phyloP scores from a whole-genome alignment of 2,329 filamentous ascomycete species.

The Cladosporium cucumerinum region DNA sequence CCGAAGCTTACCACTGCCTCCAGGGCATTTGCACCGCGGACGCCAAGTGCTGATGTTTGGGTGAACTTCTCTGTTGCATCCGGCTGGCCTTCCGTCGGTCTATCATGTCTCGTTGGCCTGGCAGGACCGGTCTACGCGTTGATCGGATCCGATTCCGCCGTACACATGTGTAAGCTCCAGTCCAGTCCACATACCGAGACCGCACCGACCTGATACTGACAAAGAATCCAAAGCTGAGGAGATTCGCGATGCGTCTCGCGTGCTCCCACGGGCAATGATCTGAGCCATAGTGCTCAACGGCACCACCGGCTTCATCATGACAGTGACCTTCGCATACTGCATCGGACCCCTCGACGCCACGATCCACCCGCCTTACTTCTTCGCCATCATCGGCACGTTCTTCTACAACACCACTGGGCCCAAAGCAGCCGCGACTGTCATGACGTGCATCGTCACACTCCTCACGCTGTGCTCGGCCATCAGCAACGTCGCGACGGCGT shows the following conservation, averaged over 20 bases:
- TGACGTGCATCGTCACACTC: conserved; percentile 34
- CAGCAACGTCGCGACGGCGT: conserved; percentile 38
- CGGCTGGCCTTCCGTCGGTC: conserved; percentile 41
- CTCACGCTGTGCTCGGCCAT: conserved; percentile 33
- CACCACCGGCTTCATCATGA: conserved; percentile 24
- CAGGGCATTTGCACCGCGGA: conserved; percentile 23
- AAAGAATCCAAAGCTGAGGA: conserved; percentile 24
- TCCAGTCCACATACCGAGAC: conserved; percentile 1
- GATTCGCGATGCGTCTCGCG: conserved; percentile 24
- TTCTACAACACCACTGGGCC: conserved; percentile 36
- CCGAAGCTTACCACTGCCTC: conserved; percentile 43
- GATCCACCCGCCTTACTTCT: conserved; percentile 23
- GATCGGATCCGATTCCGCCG: conserved; percentile 26
- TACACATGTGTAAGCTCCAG: conserved; percentile 24
- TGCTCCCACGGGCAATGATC: conserved; percentile 26
- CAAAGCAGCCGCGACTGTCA: conserved; percentile 32
- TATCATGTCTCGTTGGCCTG: conserved; percentile 46
- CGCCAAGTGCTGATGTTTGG: conserved; percentile 24
- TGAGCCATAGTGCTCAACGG: conserved; percentile 21
- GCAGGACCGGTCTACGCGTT: conserved; percentile 36
- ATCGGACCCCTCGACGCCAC: conserved; percentile 33
- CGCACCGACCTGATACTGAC: neutral
- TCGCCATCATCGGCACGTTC: conserved; percentile 37
- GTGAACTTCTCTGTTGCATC: conserved; percentile 36
- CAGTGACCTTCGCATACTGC: conserved; percentile 35